These are phyloP conservation scores for Wickerhamomyces silvicola DNA, from an alignment of 805 yeast genomes.

Conservation along the genomic window DNA sequence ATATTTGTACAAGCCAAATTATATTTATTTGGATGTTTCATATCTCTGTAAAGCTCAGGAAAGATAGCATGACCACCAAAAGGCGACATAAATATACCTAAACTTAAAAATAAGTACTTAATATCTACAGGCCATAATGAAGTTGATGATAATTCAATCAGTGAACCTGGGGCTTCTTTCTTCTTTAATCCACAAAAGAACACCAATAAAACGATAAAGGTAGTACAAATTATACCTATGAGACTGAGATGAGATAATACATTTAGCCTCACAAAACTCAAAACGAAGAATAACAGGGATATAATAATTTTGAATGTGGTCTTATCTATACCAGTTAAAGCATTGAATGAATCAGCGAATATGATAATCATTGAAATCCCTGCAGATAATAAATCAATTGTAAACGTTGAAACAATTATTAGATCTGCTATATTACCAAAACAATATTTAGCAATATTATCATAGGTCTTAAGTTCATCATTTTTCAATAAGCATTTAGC, in stretches of 20 bases:
- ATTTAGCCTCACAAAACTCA: slow-evolving; percentile 52
- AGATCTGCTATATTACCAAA: slow-evolving; percentile 41
- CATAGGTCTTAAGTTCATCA: slow-evolving; percentile 42
- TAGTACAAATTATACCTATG: slow-evolving; percentile 50
- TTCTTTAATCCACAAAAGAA: slow-evolving; percentile 41
- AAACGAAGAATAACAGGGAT: slow-evolving; percentile 32
- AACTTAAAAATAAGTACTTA: slow-evolving; percentile 38
- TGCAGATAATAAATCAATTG: slow-evolving; percentile 56
- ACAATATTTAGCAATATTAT: slow-evolving; percentile 47
- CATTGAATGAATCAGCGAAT: slow-evolving; percentile 53
- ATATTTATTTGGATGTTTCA: slow-evolving; percentile 65
- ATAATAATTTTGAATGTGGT: slow-evolving; percentile 36
- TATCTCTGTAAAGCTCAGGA: slow-evolving; percentile 69
- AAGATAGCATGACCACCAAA: slow-evolving; percentile 84
- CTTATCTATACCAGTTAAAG: slow-evolving; percentile 37
- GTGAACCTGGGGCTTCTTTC: slow-evolving; percentile 45
- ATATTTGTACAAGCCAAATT: slow-evolving; percentile 45
- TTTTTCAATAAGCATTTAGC: slow-evolving; percentile 40
- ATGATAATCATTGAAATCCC: slow-evolving; percentile 49
- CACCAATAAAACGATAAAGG: slow-evolving; percentile 41
- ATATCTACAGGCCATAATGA: slow-evolving; percentile 33
- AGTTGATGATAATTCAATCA: slow-evolving; percentile 39
- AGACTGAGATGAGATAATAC: slow-evolving; percentile 48
- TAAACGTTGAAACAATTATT: slow-evolving; percentile 42
- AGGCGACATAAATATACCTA: slow-evolving; percentile 68